phyloP scores from a whole-genome alignment of 2,329 filamentous ascomycete species.

The Cladophialophora psammophila region DNA sequence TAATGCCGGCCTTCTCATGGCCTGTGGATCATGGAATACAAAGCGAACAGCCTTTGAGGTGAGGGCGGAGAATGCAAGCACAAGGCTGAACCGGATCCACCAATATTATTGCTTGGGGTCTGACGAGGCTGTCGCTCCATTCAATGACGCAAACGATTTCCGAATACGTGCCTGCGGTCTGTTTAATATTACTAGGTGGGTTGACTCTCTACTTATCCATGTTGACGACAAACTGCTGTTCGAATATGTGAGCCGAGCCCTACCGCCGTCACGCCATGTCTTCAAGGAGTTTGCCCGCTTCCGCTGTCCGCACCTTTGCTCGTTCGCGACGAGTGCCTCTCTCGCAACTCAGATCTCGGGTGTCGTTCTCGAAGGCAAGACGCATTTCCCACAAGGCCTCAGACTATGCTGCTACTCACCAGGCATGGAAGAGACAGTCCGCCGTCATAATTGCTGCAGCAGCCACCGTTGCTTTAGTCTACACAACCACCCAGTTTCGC shows the following conservation, averaged over 20 bases:
- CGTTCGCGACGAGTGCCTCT: conserved; percentile 15
- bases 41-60: not conserved
- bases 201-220: not conserved
- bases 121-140: conserved; percentile 9
- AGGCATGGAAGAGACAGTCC: conserved; percentile 40
- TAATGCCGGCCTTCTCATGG: not conserved
- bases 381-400: conserved; percentile 19
- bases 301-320: conserved; percentile 16
- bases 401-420: conserved; percentile 14
- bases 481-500: conserved; percentile 39
- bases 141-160: conserved; percentile 28
- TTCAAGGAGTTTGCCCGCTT: conserved; percentile 21
- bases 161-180: conserved; percentile 5
- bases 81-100: conserved; percentile 11
- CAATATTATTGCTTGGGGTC: not conserved
- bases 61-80: not conserved
- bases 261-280: conserved; percentile 11
- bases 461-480: conserved; percentile 51
- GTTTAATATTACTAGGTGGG: not conserved
- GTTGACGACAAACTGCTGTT: not conserved
- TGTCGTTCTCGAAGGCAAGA: conserved; percentile 15
- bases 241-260: not conserved
- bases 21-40: not conserved
- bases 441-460: conserved; percentile 50
- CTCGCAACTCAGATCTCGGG: conserved; percentile 10